Conservation (phyloP, 257 asterid species). For the Paraleonurus japonicus region DNA sequence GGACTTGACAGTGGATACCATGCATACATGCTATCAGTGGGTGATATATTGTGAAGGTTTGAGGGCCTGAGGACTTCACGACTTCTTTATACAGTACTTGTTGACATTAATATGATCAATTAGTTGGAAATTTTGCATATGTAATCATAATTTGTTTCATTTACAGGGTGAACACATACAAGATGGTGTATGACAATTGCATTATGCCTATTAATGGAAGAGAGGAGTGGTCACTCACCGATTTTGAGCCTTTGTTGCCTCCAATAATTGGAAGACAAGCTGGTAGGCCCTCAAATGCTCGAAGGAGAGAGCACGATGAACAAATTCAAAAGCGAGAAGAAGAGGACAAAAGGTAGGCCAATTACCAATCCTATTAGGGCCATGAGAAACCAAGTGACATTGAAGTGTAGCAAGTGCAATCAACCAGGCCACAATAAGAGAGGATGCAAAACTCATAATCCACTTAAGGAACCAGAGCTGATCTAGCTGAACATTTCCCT, state of each 20-base stretch:
- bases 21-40: background rate
- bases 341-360: background rate
- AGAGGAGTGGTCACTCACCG: too few relatives aligned
- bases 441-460: too few relatives aligned
- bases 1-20: background rate
- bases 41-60: background rate
- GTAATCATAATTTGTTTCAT: too few relatives aligned
- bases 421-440: too few relatives aligned
- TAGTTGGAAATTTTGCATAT: too few relatives aligned
- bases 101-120: too few relatives aligned
- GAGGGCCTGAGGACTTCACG: background rate
- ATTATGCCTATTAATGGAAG: background rate
- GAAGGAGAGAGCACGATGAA: background rate
- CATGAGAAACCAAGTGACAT: too few relatives aligned
- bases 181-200: background rate
- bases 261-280: background rate
- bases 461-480: too few relatives aligned
- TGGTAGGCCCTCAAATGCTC: background rate
- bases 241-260: background rate
- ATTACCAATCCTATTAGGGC: too few relatives aligned
- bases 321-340: background rate
- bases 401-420: too few relatives aligned
- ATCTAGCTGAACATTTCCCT: too few relatives aligned
- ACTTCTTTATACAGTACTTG: too few relatives aligned
- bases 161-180: background rate